These are phyloP conservation scores for Aspergillus latus DNA, from an alignment of 2,329 filamentous ascomycete species.

Conservation along the genomic window DNA sequence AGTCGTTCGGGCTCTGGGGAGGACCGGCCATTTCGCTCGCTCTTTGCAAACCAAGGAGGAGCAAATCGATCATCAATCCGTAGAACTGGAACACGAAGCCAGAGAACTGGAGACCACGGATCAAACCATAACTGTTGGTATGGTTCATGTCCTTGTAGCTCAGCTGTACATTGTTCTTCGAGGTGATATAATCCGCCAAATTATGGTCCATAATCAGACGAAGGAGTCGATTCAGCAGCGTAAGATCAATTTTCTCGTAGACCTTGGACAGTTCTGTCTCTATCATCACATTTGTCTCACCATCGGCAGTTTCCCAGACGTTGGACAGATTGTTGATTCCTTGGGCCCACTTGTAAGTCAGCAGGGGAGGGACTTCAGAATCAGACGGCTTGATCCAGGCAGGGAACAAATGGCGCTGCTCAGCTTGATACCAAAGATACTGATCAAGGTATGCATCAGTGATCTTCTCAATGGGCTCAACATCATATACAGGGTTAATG, in stretches of 20 bases:
- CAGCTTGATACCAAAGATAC: constrained; percentile 98
- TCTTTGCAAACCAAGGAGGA: constrained; percentile 87
- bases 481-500: constrained; percentile 98
- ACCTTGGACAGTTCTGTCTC: constrained; percentile 99
- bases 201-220: constrained; percentile 99
- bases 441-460: constrained; percentile 98
- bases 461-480: constrained; percentile 99
- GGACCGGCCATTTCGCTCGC: constrained; percentile 98
- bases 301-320: constrained; percentile 90
- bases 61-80: constrained; percentile 87
- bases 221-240: constrained; percentile 86
- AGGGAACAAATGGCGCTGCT: constrained; percentile 94
- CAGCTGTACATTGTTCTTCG: constrained; percentile 98
- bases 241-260: constrained; percentile 98
- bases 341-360: constrained; percentile 99
- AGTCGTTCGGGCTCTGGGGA: constrained; percentile 91
- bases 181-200: constrained; percentile 96
- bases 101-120: constrained; percentile 95
- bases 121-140: constrained; percentile 98
- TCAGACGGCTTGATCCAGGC: constrained; percentile 99
- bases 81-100: constrained; percentile 99
- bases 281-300: constrained; percentile 97
- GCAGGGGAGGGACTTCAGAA: constrained; percentile 88
- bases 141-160: constrained; percentile 99
- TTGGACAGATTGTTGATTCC: constrained; percentile 97